phyloP scores from a whole-genome alignment of 495 filamentous ascomycete genomes.

The Penicillium ochrochloron region DNA sequence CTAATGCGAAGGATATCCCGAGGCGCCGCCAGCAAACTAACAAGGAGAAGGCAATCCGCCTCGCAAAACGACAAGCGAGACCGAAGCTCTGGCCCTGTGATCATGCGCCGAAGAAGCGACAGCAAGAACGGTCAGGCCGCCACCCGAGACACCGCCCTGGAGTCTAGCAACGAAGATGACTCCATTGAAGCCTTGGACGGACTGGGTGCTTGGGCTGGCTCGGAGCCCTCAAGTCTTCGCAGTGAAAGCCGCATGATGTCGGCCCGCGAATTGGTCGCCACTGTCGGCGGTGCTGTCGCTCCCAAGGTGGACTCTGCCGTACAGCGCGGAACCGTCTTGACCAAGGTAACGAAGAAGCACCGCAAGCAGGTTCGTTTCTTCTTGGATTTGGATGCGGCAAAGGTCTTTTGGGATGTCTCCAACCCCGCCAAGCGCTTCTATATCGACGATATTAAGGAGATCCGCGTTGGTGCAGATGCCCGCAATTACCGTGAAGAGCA shows the following conservation, averaged over 20 bases:
- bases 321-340: slow-evolving; percentile 73
- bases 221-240: slow-evolving; percentile 46
- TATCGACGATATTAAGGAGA: slow-evolving; percentile 91
- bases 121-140: slow-evolving; percentile 71
- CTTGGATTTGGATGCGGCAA: slow-evolving; percentile 78
- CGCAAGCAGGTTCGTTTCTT: slow-evolving; percentile 73
- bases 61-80: slow-evolving; percentile 75
- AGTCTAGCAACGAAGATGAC: slow-evolving; percentile 60
- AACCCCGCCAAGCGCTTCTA: slow-evolving; percentile 83
- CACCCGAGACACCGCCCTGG: slow-evolving; percentile 53
- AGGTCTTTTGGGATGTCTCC: slow-evolving; percentile 83
- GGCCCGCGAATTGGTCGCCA: slow-evolving; percentile 32
- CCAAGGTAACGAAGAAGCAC: slow-evolving; percentile 83
- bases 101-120: slow-evolving; percentile 84
- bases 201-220: slow-evolving; percentile 42
- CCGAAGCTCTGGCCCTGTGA: slow-evolving; percentile 84
- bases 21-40: slow-evolving; percentile 66
- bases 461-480: slow-evolving; percentile 83
- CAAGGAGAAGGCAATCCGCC: slow-evolving; percentile 70
- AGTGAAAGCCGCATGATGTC: slow-evolving; percentile 41
- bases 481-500: slow-evolving; percentile 88
- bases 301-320: slow-evolving; percentile 73
- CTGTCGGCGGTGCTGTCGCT: slow-evolving; percentile 52
- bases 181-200: slow-evolving; percentile 63
- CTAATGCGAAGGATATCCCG: slow-evolving; percentile 69